These are phyloP conservation scores for Candida rishiriensis DNA, from an alignment of 805 yeast species.

Conservation along the genomic window DNA sequence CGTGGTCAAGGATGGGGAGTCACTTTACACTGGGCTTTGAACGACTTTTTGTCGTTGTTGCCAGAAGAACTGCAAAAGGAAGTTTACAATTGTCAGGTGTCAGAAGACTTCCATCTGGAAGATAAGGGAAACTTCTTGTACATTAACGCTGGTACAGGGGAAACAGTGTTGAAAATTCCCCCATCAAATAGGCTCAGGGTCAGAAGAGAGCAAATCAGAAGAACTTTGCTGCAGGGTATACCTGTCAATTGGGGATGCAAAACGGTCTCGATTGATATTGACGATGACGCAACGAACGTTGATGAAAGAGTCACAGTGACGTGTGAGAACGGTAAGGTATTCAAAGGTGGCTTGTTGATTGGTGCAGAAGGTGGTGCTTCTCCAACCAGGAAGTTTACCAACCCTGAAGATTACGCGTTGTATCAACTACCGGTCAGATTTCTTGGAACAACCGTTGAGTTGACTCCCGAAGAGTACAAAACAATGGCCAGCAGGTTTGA, in stretches of 20 bases:
- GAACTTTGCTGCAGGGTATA: slow-evolving; percentile 20
- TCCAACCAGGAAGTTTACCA: slow-evolving; percentile 18
- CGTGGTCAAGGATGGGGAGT: slow-evolving; percentile 33
- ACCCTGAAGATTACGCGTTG: slow-evolving; percentile 17
- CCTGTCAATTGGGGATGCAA: slow-evolving; percentile 28
- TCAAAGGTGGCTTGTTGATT: slow-evolving; percentile 15
- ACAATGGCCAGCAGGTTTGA: slow-evolving; percentile 19
- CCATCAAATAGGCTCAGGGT: slow-evolving; percentile 29
- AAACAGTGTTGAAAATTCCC: slow-evolving; percentile 26
- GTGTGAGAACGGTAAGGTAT: slow-evolving; percentile 19
- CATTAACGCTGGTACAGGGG: slow-evolving; percentile 27
- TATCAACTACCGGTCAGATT: slow-evolving; percentile 26
- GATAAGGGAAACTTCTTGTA: slow-evolving; percentile 28
- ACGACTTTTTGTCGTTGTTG: slow-evolving; percentile 19
- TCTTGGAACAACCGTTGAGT: slow-evolving; percentile 25
- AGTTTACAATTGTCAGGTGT: slow-evolving; percentile 24
- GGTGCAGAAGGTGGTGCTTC: slow-evolving; percentile 29
- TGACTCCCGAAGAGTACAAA: slow-evolving; percentile 19
- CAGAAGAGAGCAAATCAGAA: slow-evolving; percentile 27
- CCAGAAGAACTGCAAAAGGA: slow-evolving; percentile 20
- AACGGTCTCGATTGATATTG: slow-evolving; percentile 8
- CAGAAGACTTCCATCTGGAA: slow-evolving; percentile 22
- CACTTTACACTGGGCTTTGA: slow-evolving; percentile 29
- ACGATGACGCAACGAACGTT: background rate
- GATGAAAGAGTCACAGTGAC: slow-evolving; percentile 11